A percentile compares a stretch with the other conserved stretches of the same genome.
Conservation (phyloP, 169 alveolate genomes). For the Plasmodium berghei region DNA sequence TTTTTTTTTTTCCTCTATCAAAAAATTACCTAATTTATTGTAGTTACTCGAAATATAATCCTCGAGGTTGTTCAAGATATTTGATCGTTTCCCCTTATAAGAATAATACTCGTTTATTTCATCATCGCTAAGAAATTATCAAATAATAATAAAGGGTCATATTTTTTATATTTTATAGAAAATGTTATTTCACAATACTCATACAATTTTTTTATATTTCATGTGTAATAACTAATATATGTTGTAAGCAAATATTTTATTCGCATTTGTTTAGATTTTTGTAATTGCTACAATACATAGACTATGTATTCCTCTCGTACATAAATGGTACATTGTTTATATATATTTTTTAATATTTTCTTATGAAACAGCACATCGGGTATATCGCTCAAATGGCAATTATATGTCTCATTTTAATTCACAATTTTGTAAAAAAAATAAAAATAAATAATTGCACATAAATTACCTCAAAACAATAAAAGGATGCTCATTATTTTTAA, state of each 20-base stretch:
- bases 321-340: too few species aligned
- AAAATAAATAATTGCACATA: neutral
- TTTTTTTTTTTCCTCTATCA: slow-evolving; percentile 71
- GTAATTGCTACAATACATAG: too few species aligned
- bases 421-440: neutral
- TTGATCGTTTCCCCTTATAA: slow-evolving; percentile 44
- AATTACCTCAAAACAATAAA: slow-evolving; percentile 30
- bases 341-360: too few species aligned
- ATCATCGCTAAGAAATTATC: slow-evolving; percentile 32
- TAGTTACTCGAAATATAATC: slow-evolving; percentile 60
- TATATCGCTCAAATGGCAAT: neutral
- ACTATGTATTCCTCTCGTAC: too few species aligned
- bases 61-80: slow-evolving; percentile 51
- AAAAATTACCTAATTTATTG: slow-evolving; percentile 27
- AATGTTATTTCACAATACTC: too few species aligned
- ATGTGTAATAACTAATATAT: too few species aligned
- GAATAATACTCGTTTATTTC: slow-evolving; percentile 67
- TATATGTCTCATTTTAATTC: neutral
- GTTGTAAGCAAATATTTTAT: too few species aligned
- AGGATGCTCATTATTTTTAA: slow-evolving; percentile 66
- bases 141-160: too few species aligned
- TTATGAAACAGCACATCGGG: too few species aligned
- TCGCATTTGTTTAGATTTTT: too few species aligned
- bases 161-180: too few species aligned
- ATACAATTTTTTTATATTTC: too few species aligned